Evolutionary conservation across 75 land plant genomes (phyloP), one percentile per base, ranked within the genome.

Genomic region (Chamaecyparis obtusa): DNA sequence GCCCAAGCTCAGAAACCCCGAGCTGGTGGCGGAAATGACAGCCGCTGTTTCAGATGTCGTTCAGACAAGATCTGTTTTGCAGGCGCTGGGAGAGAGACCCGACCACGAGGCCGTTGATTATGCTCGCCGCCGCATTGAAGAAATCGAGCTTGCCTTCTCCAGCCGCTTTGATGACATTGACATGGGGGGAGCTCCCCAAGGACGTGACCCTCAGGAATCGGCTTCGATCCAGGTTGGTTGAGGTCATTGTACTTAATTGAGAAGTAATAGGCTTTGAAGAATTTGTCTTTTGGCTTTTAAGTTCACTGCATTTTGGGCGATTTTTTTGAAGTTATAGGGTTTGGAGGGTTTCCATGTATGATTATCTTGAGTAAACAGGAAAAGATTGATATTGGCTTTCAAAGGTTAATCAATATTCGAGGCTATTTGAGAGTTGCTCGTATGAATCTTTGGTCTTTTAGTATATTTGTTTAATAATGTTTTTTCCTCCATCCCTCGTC

Each of bases 11-110:
- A 41, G 54, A 5, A 11, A 85, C 10, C 48, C 87, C 24, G 83
- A 44, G 44, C 49, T 81, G 30, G n/a, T 81, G 32, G 83, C 83
- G 5, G 21, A 81, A 81, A 81, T 81, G 83, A 44, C 14, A 21
- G 88, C 88, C 6, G 88, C 81, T 48, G 75, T 90, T 46, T 36
- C 79, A 1, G 89, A 88, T 21, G 87, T 91, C 13, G 57, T 87
- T 1, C 89, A 87, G 49, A 76, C 84, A 5, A 72, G 91, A 80
- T 84, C 89, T 33, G 86, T 75, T 84, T 48, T 90, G 43, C 46
- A 44, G 16, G 89, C 86, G 9, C 86, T 91, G 30, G 91, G 89
- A 44, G 89, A 85, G 9, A 91, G 92, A 33, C 92, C 92, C 74
- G 91, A 90, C 41, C 86, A 80, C 46, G 89, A 88, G 21, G 67